Percentiles rank a stretch among this genome's conserved stretches.
Conservation (phyloP, 352 stramenopile species). For the Pythium monospermum region DNA sequence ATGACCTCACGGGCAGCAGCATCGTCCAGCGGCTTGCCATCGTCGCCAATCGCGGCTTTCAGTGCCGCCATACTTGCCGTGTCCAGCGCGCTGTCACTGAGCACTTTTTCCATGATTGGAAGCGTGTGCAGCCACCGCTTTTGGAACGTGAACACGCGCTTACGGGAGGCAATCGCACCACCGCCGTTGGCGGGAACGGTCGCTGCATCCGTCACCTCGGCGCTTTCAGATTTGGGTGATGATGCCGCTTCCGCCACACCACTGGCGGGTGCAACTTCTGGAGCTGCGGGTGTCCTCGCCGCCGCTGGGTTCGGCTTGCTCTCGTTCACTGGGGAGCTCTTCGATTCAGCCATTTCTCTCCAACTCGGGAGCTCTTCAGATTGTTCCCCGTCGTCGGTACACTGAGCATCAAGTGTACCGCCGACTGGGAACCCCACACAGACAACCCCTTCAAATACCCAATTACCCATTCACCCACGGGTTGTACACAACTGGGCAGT, state of each 20-base stretch:
- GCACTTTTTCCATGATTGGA: constrained; percentile 69
- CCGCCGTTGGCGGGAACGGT: not conserved
- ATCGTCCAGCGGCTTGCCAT: constrained; percentile 20
- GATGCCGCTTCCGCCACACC: not conserved
- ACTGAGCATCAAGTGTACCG: too few relatives aligned
- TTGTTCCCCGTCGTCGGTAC: constrained; percentile 24
- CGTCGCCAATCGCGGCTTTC: constrained; percentile 17
- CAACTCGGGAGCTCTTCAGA: constrained; percentile 7
- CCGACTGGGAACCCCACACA: constrained; percentile 5
- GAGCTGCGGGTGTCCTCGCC: not conserved
- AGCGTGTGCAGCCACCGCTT: constrained; percentile 74
- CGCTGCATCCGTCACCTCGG: not conserved
- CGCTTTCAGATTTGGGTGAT: not conserved
- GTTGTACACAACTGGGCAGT: not conserved
- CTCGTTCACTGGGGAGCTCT: not conserved
- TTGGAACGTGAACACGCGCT: constrained; percentile 79
- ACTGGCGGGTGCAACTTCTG: not conserved
- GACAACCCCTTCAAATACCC: not conserved
- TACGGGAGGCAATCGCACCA: constrained; percentile 25
- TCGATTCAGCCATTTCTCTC: constrained; percentile 11
- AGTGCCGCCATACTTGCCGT: constrained; percentile 27
- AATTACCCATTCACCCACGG: constrained; percentile 10
- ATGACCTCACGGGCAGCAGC: constrained; percentile 41
- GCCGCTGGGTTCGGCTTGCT: not conserved
- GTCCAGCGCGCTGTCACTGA: constrained; percentile 33